A percentile compares a stretch with the other conserved stretches of the same genome.
These are phyloP conservation scores for Acorus gramineus DNA, from an alignment of 106 monocot genomes.

Conservation along the genomic window DNA sequence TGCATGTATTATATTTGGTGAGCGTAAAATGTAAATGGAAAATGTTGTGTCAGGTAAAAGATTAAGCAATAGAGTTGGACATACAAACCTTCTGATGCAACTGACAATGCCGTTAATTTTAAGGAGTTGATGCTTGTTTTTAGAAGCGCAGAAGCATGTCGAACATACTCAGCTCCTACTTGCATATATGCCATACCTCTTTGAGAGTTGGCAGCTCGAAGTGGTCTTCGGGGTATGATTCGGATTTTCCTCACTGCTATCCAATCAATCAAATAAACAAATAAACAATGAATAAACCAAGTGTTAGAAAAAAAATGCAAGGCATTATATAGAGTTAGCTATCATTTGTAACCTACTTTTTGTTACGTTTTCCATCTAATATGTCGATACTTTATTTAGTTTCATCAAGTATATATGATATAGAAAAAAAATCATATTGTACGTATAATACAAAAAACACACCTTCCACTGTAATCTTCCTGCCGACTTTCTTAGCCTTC, in stretches of 20 bases:
- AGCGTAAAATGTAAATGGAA: background rate
- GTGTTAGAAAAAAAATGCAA: background rate
- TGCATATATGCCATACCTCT: slow-evolving; percentile 37
- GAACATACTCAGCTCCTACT: slow-evolving; percentile 54
- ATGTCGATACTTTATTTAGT: no score
- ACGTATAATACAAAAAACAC: background rate
- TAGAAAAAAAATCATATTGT: no score
- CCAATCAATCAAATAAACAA: slow-evolving; percentile 2
- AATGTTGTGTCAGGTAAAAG: background rate
- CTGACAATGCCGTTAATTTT: slow-evolving; percentile 32
- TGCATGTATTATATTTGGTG: slow-evolving; percentile 14
- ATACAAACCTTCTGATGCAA: slow-evolving; percentile 48
- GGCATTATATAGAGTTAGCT: no score
- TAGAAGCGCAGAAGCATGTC: slow-evolving; percentile 43
- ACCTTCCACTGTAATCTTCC: slow-evolving; percentile 72
- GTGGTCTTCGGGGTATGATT: slow-evolving; percentile 33
- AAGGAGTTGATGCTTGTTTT: slow-evolving; percentile 58
- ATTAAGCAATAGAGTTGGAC: background rate
- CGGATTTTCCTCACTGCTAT: slow-evolving; percentile 66
- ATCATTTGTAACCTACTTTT: no score
- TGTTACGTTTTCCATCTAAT: no score
- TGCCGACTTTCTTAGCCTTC: slow-evolving; percentile 47
- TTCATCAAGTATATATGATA: no score
- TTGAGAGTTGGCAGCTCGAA: slow-evolving; percentile 42
- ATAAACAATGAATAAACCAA: background rate